phyloP scores from a whole-genome alignment of 345 rosid genomes.

The Capsella bursapastoris region DNA sequence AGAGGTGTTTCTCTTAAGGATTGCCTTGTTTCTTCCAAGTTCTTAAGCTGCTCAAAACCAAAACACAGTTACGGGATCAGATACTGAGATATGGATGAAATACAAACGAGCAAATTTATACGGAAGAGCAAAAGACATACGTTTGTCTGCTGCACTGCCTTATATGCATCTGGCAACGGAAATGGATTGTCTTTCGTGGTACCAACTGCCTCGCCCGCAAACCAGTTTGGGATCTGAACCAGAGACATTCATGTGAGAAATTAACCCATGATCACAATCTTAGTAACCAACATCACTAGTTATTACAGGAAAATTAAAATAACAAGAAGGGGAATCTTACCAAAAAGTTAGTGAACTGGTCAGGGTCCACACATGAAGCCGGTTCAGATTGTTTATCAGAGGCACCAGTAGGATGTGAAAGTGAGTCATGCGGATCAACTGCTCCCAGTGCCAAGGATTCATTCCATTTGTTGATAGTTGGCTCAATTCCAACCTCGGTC shows the following conservation, averaged over 20 bases:
- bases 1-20: slow-evolving; percentile 71
- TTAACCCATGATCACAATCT: background rate
- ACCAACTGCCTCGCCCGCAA: slow-evolving; percentile 69
- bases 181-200: slow-evolving; percentile 87
- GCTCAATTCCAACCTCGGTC: slow-evolving; percentile 76
- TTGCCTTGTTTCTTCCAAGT: slow-evolving; percentile 72
- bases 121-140: slow-evolving; percentile 46
- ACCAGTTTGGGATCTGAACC: slow-evolving; percentile 91
- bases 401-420: slow-evolving; percentile 91
- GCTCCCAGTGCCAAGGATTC: slow-evolving; percentile 82
- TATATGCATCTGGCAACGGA: slow-evolving; percentile 73
- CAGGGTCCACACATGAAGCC: slow-evolving; percentile 76
- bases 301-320: background rate
- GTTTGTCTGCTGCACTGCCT: slow-evolving; percentile 74
- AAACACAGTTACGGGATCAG: slow-evolving; percentile 17
- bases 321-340: slow-evolving; percentile 52
- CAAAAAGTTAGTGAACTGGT: slow-evolving; percentile 87
- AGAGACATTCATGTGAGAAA: slow-evolving; percentile 26
- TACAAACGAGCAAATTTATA: background rate
- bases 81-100: slow-evolving; percentile 28
- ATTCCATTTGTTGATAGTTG: slow-evolving; percentile 88
- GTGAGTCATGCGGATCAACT: slow-evolving; percentile 87
- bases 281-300: slow-evolving; percentile 18
- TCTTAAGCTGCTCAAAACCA: slow-evolving; percentile 65
- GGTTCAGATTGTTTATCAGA: slow-evolving; percentile 87